These are phyloP conservation scores for Phoma sp. DNA, from an alignment of 2,329 filamentous ascomycete genomes.

Conservation along the genomic window DNA sequence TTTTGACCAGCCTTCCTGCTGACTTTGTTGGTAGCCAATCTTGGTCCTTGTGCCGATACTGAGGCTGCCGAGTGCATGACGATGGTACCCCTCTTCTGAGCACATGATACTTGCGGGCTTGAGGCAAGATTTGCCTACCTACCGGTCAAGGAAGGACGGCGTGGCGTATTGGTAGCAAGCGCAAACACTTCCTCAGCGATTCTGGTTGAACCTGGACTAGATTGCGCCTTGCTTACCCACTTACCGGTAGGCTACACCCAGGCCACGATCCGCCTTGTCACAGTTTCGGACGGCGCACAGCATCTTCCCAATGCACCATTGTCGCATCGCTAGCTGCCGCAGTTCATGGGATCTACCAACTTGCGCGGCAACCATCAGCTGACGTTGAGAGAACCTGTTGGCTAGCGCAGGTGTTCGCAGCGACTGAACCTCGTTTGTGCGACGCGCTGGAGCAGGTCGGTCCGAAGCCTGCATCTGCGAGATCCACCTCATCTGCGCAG, in stretches of 20 bases:
- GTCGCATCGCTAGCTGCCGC: not conserved
- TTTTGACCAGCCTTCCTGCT: not conserved
- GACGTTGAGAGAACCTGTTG: conserved; percentile 1
- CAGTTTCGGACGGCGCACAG: not conserved
- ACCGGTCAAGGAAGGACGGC: conserved; percentile 1
- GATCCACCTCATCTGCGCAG: conserved; percentile 1
- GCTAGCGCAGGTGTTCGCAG: conserved; percentile 5
- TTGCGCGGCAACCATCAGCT: not conserved
- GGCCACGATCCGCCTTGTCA: not conserved
- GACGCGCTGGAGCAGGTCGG: not conserved
- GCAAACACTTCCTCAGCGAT: not conserved
- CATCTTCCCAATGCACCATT: not conserved
- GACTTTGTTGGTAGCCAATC: not conserved
- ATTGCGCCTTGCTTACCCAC: not conserved
- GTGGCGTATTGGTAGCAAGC: not conserved
- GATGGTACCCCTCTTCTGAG: not conserved
- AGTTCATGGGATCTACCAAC: not conserved
- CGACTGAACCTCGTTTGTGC: conserved; percentile 4
- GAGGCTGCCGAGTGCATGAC: not conserved
- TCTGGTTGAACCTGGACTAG: too few species aligned
- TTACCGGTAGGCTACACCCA: not conserved
- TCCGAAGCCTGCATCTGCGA: not conserved
- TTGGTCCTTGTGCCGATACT: too few species aligned
- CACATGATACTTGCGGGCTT: conserved; percentile 2
- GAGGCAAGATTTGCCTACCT: not conserved